Conservation (phyloP, 2,329 filamentous ascomycete genomes). For the Tolypocladium guangdongense region DNA sequence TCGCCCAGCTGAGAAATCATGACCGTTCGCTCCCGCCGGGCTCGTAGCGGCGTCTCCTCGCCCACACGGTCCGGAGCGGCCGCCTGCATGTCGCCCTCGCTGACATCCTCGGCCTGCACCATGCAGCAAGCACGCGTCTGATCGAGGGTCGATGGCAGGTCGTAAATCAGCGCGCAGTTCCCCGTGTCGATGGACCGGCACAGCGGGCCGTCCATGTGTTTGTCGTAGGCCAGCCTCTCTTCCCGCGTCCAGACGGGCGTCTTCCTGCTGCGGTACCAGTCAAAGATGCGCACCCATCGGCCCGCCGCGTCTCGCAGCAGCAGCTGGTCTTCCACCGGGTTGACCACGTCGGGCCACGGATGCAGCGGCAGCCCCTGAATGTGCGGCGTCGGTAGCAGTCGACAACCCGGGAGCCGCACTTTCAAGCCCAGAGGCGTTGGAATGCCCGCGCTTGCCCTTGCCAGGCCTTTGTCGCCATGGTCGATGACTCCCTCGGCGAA, state of each 20-base stretch:
- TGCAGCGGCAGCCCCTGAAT: constrained; percentile 4
- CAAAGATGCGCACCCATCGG: constrained; percentile 8
- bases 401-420: constrained; percentile 6
- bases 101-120: constrained; percentile 4
- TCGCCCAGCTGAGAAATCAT: constrained; percentile 3
- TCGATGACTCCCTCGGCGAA: background rate
- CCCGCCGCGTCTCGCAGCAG: constrained; percentile 4
- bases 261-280: constrained; percentile 11
- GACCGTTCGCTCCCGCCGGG: constrained; percentile 3
- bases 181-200: constrained; percentile 8
- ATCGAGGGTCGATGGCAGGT: background rate
- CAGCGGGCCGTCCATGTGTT: constrained; percentile 4
- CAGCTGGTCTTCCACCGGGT: constrained; percentile 6
- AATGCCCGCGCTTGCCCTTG: background rate
- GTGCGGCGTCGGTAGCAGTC: constrained; percentile 1
- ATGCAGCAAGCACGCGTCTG: constrained; percentile 1
- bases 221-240: constrained; percentile 6
- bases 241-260: constrained; percentile 7
- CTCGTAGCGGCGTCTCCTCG: background rate
- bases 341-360: constrained; percentile 9
- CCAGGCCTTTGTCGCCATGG: background rate
- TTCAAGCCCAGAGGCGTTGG: constrained; percentile 9
- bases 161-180: constrained; percentile 5
- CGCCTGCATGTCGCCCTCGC: background rate
- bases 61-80: background rate